phyloP scores from a whole-genome alignment of 176 grass and related monocot species.

The Aechmea fasciata region DNA sequence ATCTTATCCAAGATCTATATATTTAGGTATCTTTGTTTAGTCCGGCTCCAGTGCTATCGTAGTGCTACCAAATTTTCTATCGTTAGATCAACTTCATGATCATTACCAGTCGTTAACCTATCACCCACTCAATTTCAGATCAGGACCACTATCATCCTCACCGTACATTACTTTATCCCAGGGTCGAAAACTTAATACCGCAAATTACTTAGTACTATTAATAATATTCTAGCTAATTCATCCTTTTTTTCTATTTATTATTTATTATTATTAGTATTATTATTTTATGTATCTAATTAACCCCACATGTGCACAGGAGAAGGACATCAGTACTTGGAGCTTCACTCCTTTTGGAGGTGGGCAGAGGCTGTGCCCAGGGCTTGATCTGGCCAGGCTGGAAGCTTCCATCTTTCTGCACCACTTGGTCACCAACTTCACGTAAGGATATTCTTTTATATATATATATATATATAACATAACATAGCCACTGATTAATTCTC shows the following conservation, averaged over 20 bases:
- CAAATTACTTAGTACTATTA: too few species aligned
- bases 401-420: constrained; percentile 98
- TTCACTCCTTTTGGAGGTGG: constrained; percentile 98
- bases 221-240: too few species aligned
- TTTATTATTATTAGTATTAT: too few species aligned
- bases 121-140: too few species aligned
- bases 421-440: constrained; percentile 95
- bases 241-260: constrained; percentile 20
- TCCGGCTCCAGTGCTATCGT: too few species aligned
- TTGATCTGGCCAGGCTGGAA: constrained; percentile 97
- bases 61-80: not conserved
- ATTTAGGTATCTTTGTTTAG: not conserved
- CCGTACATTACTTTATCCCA: too few species aligned
- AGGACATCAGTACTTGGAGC: constrained; percentile 59
- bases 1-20: too few species aligned
- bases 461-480: not conserved
- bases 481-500: not conserved
- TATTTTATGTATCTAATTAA: too few species aligned
- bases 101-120: too few species aligned
- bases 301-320: constrained; percentile 44
- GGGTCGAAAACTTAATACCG: too few species aligned
- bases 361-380: constrained; percentile 91
- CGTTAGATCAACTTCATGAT: too few species aligned
- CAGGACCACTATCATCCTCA: too few species aligned
- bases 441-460: constrained; percentile 20